A percentile compares a stretch with the other conserved stretches of the same genome.
Evolutionary conservation across 805 yeast genomes (phyloP).

Genomic region (Starmera caribaea): DNA sequence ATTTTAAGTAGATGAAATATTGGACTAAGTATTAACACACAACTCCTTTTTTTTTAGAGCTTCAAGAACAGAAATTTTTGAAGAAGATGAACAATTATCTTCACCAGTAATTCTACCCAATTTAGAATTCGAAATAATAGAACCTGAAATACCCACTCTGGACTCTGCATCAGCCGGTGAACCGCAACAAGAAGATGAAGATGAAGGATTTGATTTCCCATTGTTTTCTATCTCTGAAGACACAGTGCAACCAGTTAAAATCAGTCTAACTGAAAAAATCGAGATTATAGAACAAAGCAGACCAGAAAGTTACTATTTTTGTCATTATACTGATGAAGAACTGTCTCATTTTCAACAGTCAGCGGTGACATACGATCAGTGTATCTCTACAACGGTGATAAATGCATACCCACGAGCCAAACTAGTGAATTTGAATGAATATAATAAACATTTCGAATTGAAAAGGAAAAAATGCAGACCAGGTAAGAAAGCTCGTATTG

Average conservation of each 20-base stretch:
- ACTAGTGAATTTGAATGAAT: conserved; percentile 8
- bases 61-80: conserved; percentile 14
- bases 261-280: conserved; percentile 10
- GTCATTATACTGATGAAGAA: conserved; percentile 4
- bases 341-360: conserved; percentile 2
- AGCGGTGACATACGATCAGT: conserved; percentile 13
- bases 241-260: conserved; percentile 6
- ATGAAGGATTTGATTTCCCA: conserved; percentile 19
- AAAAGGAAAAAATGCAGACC: conserved; percentile 11
- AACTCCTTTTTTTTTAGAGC: conserved; percentile 6
- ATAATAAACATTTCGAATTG: conserved; percentile 9
- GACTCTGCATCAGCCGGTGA: conserved; percentile 1
- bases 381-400: conserved; percentile 1
- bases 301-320: conserved; percentile 14
- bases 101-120: conserved; percentile 12
- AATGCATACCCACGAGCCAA: conserved; percentile 5
- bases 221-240: conserved; percentile 16
- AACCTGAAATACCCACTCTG: conserved; percentile 1
- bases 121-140: conserved; percentile 18
- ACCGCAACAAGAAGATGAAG: conserved; percentile 2
- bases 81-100: conserved; percentile 5
- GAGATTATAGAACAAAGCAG: conserved; percentile 13
- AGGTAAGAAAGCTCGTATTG: conserved; percentile 16
- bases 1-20: too few species aligned
- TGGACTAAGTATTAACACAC: background rate